A percentile compares a stretch with the other conserved stretches of the same genome.
phyloP scores from a whole-genome alignment of 2,329 filamentous ascomycete species.

The Talaromyces marneffei region DNA sequence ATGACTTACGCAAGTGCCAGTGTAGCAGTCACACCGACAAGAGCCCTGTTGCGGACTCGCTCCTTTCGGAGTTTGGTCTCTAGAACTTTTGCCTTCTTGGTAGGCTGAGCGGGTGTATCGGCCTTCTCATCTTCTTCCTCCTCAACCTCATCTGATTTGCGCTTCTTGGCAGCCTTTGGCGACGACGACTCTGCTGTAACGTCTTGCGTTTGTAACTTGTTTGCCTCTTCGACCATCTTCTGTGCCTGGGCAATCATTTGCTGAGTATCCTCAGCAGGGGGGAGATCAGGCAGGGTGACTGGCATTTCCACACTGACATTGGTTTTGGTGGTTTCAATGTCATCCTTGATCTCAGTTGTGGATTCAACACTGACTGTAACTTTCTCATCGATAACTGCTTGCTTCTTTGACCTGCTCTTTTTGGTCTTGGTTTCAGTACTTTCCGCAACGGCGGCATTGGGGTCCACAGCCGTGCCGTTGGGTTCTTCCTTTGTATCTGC shows the following conservation, averaged over 20 bases:
- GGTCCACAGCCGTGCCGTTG: constrained; percentile 23
- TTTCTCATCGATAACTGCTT: constrained; percentile 37
- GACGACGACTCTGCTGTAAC: constrained; percentile 27
- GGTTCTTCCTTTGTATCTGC: constrained; percentile 22
- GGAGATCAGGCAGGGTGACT: constrained; percentile 58
- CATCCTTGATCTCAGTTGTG: constrained; percentile 49
- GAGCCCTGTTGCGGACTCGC: constrained; percentile 75
- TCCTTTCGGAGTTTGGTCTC: constrained; percentile 78
- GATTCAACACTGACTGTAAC: constrained; percentile 67
- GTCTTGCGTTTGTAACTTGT: constrained; percentile 40
- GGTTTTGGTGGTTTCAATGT: constrained; percentile 63
- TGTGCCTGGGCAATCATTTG: constrained; percentile 81
- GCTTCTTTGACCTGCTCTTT: constrained; percentile 18
- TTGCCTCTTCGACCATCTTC: constrained; percentile 74
- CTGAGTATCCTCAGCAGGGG: constrained; percentile 69
- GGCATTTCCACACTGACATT: constrained; percentile 73
- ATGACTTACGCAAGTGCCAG: constrained; percentile 80
- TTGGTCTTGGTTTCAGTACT: constrained; percentile 17
- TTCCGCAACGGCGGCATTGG: constrained; percentile 22
- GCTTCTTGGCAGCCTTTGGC: constrained; percentile 51
- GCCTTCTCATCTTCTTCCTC: constrained; percentile 42
- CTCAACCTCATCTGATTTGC: constrained; percentile 67
- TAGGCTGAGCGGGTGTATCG: constrained; percentile 40
- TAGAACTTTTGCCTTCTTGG: constrained; percentile 65
- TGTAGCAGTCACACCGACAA: constrained; percentile 80